Percentiles rank a stretch among this genome's conserved stretches.
These are phyloP conservation scores for Colletotrichum viniferum DNA, from an alignment of 2,329 filamentous ascomycete genomes.

Conservation along the genomic window DNA sequence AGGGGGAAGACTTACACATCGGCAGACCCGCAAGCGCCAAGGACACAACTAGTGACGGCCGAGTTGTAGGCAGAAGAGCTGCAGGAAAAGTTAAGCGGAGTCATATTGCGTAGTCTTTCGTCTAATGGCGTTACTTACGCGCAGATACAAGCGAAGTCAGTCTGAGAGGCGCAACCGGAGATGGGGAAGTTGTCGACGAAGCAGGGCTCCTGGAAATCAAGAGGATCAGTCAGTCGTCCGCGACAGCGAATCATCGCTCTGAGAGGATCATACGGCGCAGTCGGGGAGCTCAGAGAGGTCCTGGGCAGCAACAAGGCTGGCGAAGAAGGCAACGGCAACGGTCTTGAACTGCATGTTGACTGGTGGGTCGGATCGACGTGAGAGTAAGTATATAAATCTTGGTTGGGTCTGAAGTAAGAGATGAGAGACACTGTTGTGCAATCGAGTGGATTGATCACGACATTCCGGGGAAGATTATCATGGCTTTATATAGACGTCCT, in stretches of 20 bases:
- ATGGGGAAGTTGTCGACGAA: conserved; percentile 16
- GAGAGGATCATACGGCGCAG: conserved; percentile 3
- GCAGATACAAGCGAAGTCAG: conserved; percentile 21
- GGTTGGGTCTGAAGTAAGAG: neutral
- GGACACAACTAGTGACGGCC: conserved; percentile 3
- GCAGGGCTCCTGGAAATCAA: conserved; percentile 3
- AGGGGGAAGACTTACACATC: neutral
- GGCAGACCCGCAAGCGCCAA: neutral
- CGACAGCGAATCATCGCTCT: neutral
- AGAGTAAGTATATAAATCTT: neutral
- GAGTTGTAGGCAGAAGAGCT: conserved; percentile 10
- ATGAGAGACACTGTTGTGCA: neutral
- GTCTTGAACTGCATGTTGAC: conserved; percentile 30
- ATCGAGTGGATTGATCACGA: neutral
- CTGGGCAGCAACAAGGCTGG: conserved; percentile 24
- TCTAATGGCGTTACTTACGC: neutral
- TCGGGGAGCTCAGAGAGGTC: conserved; percentile 3
- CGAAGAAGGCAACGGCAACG: conserved; percentile 23
- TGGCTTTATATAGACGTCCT: neutral
- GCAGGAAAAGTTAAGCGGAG: neutral
- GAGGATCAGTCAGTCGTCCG: neutral
- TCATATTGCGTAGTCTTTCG: neutral
- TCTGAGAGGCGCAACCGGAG: conserved; percentile 13
- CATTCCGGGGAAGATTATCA: neutral
- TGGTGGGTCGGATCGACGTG: neutral